These are phyloP conservation scores for Monsonia emarginata DNA, from an alignment of 441 rosid genomes.

Conservation along the genomic window DNA sequence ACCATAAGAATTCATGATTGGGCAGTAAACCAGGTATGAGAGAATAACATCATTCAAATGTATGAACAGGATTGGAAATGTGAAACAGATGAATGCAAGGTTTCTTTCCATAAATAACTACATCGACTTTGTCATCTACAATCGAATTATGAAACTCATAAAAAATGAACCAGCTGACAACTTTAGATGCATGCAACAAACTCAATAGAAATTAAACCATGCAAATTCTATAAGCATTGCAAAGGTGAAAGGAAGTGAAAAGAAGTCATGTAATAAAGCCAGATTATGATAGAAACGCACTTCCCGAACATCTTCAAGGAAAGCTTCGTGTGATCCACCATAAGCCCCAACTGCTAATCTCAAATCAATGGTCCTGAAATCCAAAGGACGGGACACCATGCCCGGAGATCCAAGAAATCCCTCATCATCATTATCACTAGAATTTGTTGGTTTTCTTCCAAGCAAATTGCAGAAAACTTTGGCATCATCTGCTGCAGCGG, in stretches of 20 bases:
- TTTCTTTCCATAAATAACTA: neutral
- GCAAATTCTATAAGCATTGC: neutral
- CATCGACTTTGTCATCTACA: neutral
- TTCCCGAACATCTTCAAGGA: conserved; percentile 93
- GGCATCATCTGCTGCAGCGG: conserved; percentile 77
- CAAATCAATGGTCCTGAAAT: conserved; percentile 93
- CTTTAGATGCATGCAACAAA: neutral
- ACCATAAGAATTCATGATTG: neutral
- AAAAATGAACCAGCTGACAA: neutral
- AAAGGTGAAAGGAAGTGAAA: neutral
- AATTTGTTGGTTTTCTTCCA: conserved; percentile 66
- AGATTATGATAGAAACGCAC: conserved; percentile 30
- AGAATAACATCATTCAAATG: no score
- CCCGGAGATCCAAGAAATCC: conserved; percentile 97
- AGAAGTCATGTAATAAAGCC: conserved; percentile 3
- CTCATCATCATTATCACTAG: conserved; percentile 78
- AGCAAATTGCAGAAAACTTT: conserved; percentile 82
- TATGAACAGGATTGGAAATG: neutral
- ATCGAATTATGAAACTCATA: neutral
- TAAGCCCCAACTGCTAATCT: conserved; percentile 90
- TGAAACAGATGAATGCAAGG: neutral
- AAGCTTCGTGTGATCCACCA: conserved; percentile 77
- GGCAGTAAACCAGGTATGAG: neutral
- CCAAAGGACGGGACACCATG: conserved; percentile 90
- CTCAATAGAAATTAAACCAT: neutral